These are phyloP conservation scores for Naganishia onofrii DNA, from an alignment of 768 basidiomycete species.

Conservation along the genomic window DNA sequence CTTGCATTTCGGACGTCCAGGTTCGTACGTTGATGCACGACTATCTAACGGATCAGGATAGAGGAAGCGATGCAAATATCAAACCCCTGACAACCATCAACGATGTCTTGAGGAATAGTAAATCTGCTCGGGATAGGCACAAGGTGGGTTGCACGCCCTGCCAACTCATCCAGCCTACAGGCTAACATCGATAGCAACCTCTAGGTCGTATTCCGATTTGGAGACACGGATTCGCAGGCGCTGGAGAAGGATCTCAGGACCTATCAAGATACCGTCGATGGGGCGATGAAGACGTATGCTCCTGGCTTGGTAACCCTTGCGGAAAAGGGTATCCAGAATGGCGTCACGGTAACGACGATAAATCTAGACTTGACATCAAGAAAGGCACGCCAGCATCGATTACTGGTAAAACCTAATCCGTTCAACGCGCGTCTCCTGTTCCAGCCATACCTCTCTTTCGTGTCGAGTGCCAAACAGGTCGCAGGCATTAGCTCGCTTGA, in stretches of 20 bases:
- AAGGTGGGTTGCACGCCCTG: slow-evolving; percentile 73
- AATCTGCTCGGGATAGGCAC: slow-evolving; percentile 69
- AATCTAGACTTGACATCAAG: slow-evolving; percentile 19
- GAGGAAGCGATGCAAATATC: slow-evolving; percentile 70
- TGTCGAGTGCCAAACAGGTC: slow-evolving; percentile 62
- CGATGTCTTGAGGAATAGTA: slow-evolving; percentile 82
- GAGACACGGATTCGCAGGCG: slow-evolving; percentile 77
- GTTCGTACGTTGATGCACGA: slow-evolving; percentile 77
- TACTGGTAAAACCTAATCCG: slow-evolving; percentile 82
- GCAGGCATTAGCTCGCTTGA: slow-evolving; percentile 34
- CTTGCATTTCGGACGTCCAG: slow-evolving; percentile 53
- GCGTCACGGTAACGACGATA: slow-evolving; percentile 39
- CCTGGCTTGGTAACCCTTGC: slow-evolving; percentile 77
- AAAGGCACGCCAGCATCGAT: slow-evolving; percentile 72
- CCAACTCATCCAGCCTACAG: background rate
- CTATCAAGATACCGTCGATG: slow-evolving; percentile 80
- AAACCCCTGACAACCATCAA: slow-evolving; percentile 92
- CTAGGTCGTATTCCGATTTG: slow-evolving; percentile 84
- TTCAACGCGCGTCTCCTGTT: slow-evolving; percentile 95
- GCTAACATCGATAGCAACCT: background rate
- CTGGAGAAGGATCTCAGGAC: slow-evolving; percentile 65
- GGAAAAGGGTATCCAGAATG: slow-evolving; percentile 40
- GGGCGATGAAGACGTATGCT: slow-evolving; percentile 81
- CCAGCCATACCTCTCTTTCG: slow-evolving; percentile 82
- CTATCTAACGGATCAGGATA: slow-evolving; percentile 89